Evolutionary conservation across 371 early-diverging fungal species (phyloP).

Genomic region (Lichtheimia hyalospora): DNA sequence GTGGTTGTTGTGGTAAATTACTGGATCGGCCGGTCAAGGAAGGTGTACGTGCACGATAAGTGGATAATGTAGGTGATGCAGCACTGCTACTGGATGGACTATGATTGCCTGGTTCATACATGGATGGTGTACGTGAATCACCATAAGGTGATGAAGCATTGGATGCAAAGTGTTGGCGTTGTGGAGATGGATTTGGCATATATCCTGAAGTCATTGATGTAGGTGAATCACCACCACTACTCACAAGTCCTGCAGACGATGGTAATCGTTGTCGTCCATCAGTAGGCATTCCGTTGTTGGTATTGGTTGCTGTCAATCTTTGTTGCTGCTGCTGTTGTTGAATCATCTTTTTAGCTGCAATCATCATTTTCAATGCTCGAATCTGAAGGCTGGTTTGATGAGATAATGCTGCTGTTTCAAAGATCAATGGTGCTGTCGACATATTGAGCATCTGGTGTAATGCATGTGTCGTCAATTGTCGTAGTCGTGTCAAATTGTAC

Average conservation of each 20-base stretch:
- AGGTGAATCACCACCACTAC: not conserved
- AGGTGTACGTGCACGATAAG: slow-evolving; percentile 22
- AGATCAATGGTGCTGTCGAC: slow-evolving; percentile 59
- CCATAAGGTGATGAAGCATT: slow-evolving; percentile 1
- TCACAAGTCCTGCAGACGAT: not conserved
- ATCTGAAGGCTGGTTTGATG: slow-evolving; percentile 54
- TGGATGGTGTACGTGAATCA: slow-evolving; percentile 8
- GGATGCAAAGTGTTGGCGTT: slow-evolving; percentile 8
- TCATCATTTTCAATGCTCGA: slow-evolving; percentile 51
- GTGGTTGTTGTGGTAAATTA: not conserved
- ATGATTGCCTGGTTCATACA: slow-evolving; percentile 6
- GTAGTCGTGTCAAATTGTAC: slow-evolving; percentile 55
- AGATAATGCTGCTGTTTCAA: slow-evolving; percentile 53
- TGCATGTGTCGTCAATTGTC: slow-evolving; percentile 46
- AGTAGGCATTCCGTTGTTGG: not conserved
- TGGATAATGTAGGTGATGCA: slow-evolving; percentile 16
- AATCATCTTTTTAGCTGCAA: slow-evolving; percentile 38
- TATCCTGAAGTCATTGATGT: not conserved
- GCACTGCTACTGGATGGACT: slow-evolving; percentile 1
- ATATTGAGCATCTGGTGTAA: slow-evolving; percentile 59
- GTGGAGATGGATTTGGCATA: slow-evolving; percentile 1
- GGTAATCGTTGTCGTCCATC: slow-evolving; percentile 1
- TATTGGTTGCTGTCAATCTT: not conserved
- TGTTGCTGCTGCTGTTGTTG: slow-evolving; percentile 20
- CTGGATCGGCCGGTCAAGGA: slow-evolving; percentile 16